Conservation (phyloP, 1,284 basidiomycete species). For the Acaromyces ingoldii region DNA sequence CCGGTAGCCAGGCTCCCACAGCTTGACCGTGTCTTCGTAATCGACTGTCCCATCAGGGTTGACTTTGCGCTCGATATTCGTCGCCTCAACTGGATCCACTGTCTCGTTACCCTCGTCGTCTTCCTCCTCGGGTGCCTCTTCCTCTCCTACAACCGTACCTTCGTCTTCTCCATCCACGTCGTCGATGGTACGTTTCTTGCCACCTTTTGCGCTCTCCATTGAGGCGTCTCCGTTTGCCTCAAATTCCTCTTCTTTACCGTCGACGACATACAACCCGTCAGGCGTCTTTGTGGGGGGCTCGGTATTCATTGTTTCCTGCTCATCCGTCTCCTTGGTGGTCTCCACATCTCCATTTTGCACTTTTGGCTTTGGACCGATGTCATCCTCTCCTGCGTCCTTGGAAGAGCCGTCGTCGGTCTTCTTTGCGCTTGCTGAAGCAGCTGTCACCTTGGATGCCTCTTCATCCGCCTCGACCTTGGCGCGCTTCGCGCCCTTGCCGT, state of each 20-base stretch:
- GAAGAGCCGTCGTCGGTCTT: constrained; percentile 14
- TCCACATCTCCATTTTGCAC: constrained; percentile 11
- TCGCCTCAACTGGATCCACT: constrained; percentile 28
- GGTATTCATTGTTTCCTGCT: not conserved
- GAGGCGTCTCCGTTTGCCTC: not conserved
- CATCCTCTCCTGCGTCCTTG: not conserved
- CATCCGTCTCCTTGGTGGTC: constrained; percentile 10
- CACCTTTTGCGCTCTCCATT: constrained; percentile 41
- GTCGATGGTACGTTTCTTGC: constrained; percentile 68
- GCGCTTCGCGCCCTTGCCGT: constrained; percentile 3
- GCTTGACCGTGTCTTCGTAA: constrained; percentile 90
- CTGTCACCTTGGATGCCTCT: constrained; percentile 11
- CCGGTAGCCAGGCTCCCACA: constrained; percentile 63
- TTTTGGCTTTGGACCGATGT: constrained; percentile 1
- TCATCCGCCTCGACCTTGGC: constrained; percentile 19
- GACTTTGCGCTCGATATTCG: constrained; percentile 34
- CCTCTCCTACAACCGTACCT: constrained; percentile 13
- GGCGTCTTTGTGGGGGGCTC: not conserved
- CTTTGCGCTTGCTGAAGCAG: no score
- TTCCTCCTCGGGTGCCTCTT: constrained; percentile 53
- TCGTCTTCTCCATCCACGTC: constrained; percentile 59
- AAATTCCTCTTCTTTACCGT: constrained; percentile 1
- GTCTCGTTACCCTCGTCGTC: constrained; percentile 52
- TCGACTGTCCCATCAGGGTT: constrained; percentile 60
- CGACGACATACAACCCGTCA: no score